Base-by-base conservation (phyloP, 176 grass and related monocot species). In the Melocanna baccifera region DNA sequence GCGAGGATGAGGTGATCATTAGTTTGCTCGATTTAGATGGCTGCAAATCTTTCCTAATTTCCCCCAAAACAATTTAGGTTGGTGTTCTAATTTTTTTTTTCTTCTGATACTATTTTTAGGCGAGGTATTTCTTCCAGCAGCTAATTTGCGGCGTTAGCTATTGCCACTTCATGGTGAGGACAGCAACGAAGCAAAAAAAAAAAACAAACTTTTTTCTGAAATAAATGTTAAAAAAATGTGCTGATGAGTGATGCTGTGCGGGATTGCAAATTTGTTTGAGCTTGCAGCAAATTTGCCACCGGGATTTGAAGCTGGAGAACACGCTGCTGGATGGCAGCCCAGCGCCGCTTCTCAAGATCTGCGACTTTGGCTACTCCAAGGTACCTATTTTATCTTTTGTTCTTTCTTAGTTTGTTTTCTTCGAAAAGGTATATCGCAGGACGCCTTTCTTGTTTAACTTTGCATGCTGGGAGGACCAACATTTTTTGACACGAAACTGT, bases 331-430 rank as follows among this genome's bases (percentile, higher is more conserved):
- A 98, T 69, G 95, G 95, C 32, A 93, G 37, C 74, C 95, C 92
- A 4, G 95, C 95, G 25, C 95, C 95, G 5, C 92, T 83, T 50
- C 92, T 98, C 73, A 94, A 94, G 79, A 94, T 98, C 81, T 98
- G 95, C 77, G 95, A 98, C 87, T 98, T 98, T 66, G 95, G 95
- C 82, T 98, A 94, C 89, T 98, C 95, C 36, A 98, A 98, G 92
- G 95, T 94, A 50, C 41, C 16, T 18, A 5, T 20, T 69, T 67
- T 53, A 46, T 61, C 9, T 9, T 58, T 15, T 28, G 5, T 18
- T 72, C 62, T 77, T 70, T 43, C 69, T 1, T 62, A 11, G 14
- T 45, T 4, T 28, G 48, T 48, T 87, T 68, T 67, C 20, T 19
- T 57, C 75, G 25, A 20, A 74, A 57, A 68, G 3, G 34, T 61